Conservation (phyloP, 192 early-diverging fungal species). For the Allomyces macrogynus region DNA sequence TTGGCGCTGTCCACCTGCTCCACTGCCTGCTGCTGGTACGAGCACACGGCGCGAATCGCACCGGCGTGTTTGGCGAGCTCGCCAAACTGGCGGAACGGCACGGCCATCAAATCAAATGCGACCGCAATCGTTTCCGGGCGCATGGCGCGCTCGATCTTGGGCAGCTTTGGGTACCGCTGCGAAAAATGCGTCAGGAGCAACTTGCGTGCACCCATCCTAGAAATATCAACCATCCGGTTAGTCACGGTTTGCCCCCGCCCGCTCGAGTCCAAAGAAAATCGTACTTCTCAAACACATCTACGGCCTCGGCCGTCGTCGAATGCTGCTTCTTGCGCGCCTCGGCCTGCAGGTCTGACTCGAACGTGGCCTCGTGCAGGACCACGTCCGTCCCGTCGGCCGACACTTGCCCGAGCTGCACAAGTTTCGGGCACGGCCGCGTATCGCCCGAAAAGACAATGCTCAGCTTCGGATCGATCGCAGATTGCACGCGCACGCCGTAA, state of each 20-base stretch:
- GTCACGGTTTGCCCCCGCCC: too few species aligned
- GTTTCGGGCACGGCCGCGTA: constrained; percentile 59
- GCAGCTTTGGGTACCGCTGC: constrained; percentile 82
- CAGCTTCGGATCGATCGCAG: background rate
- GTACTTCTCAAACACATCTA: constrained; percentile 9
- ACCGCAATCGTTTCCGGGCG: constrained; percentile 26
- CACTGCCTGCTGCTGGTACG: constrained; percentile 2
- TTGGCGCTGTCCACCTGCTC: too few species aligned
- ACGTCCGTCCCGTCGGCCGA: constrained; percentile 28
- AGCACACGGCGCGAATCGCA: constrained; percentile 31
- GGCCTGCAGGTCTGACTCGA: constrained; percentile 43
- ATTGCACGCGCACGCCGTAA: background rate
- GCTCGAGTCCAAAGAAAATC: too few species aligned
- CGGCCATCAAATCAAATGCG: constrained; percentile 60
- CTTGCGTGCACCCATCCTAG: constrained; percentile 63
- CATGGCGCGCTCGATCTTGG: constrained; percentile 23
- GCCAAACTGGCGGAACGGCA: constrained; percentile 25
- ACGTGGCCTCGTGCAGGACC: constrained; percentile 82
- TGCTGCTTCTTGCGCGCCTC: constrained; percentile 68
- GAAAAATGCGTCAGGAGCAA: constrained; percentile 89
- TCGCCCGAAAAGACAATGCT: constrained; percentile 55
- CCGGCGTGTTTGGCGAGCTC: constrained; percentile 25
- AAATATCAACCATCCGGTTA: background rate
- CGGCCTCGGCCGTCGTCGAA: constrained; percentile 68
- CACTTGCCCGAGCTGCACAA: constrained; percentile 44